Conservation (phyloP, 2,329 filamentous ascomycete species). For the Macrophomina pseudophaseolina region DNA sequence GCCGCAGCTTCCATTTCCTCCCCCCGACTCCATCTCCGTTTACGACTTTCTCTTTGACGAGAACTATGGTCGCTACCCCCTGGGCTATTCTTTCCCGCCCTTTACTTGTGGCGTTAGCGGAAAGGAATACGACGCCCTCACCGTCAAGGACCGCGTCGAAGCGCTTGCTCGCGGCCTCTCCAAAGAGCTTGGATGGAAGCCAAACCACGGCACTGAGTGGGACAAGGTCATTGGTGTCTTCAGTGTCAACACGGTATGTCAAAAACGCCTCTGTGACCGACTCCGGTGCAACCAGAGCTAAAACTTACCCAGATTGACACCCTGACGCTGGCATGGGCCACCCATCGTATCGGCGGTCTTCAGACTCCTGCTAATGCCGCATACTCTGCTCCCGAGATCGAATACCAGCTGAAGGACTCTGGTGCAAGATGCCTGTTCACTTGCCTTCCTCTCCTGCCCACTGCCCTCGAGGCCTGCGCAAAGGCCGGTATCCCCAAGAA, state of each 20-base stretch:
- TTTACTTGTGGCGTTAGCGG: constrained; percentile 80
- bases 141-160: constrained; percentile 71
- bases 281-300: constrained; percentile 28
- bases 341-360: constrained; percentile 76
- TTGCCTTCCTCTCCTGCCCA: constrained; percentile 68
- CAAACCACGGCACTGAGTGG: constrained; percentile 75
- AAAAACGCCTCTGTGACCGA: too few relatives aligned
- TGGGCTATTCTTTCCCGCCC: constrained; percentile 68
- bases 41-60: constrained; percentile 79
- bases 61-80: constrained; percentile 67
- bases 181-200: constrained; percentile 72
- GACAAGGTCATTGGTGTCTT: constrained; percentile 80
- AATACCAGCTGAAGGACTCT: constrained; percentile 73
- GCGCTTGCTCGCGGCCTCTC: constrained; percentile 70
- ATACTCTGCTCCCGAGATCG: constrained; percentile 71
- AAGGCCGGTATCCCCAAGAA: constrained; percentile 66
- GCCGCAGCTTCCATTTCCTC: constrained; percentile 64
- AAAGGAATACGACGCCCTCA: constrained; percentile 65
- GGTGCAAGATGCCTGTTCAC: constrained; percentile 74
- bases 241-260: constrained; percentile 73
- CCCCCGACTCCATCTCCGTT: constrained; percentile 76
- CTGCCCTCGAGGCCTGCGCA: constrained; percentile 67
- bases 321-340: constrained; percentile 72
- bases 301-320: constrained; percentile 68
- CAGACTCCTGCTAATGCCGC: constrained; percentile 76